Conservation (phyloP, 2,329 filamentous ascomycete genomes). For the Lachnellula hyalina region DNA sequence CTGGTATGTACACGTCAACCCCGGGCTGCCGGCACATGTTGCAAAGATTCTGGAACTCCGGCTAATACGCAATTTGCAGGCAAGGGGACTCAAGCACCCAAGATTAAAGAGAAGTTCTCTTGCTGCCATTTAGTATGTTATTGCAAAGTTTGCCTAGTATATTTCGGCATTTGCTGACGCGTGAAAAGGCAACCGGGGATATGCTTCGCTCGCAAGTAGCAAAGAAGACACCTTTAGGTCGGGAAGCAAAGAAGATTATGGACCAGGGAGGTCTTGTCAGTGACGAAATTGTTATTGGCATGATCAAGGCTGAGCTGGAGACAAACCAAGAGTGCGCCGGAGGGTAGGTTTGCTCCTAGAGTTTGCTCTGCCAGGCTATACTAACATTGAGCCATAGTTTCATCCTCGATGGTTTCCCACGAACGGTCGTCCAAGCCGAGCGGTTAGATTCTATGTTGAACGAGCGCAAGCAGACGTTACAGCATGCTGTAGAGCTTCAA, state of each 20-base stretch:
- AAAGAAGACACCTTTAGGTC: slow-evolving; percentile 90
- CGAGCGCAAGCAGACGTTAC: slow-evolving; percentile 73
- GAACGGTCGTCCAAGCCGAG: slow-evolving; percentile 92
- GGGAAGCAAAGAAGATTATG: slow-evolving; percentile 99
- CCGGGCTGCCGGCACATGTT: neutral
- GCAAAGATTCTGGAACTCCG: slow-evolving; percentile 6
- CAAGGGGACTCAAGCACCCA: slow-evolving; percentile 97
- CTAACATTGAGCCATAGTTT: slow-evolving; percentile 56
- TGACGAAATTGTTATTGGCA: slow-evolving; percentile 98
- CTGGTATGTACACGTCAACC: slow-evolving; percentile 60
- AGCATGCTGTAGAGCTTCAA: slow-evolving; percentile 93
- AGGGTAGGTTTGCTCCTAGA: slow-evolving; percentile 58
- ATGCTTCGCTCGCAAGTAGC: slow-evolving; percentile 98
- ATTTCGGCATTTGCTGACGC: slow-evolving; percentile 18
- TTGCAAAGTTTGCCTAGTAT: neutral
- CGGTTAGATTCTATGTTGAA: slow-evolving; percentile 89
- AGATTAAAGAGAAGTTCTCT: slow-evolving; percentile 96
- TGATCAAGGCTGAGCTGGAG: slow-evolving; percentile 97
- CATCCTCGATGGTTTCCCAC: slow-evolving; percentile 97
- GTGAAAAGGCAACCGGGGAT: slow-evolving; percentile 81
- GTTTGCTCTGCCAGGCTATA: neutral
- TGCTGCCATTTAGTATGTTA: slow-evolving; percentile 87
- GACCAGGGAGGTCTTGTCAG: slow-evolving; percentile 95
- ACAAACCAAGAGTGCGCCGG: slow-evolving; percentile 94
- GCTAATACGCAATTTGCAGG: slow-evolving; percentile 48